phyloP scores from a whole-genome alignment of 2,329 filamentous ascomycete species.

The Microcyclosporella mali region DNA sequence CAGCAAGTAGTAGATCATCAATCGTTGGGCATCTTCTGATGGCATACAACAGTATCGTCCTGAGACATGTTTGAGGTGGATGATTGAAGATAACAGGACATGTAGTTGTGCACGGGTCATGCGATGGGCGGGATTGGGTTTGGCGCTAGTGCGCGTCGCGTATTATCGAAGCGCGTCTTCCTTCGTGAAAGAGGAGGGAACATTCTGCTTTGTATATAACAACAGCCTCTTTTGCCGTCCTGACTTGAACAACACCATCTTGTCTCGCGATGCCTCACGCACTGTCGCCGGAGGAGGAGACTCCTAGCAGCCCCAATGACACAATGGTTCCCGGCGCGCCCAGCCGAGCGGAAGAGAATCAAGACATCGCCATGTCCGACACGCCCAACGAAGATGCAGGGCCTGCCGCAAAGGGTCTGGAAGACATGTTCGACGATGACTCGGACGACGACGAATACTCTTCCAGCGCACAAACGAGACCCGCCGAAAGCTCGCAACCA shows the following conservation, averaged over 20 bases:
- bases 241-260: not conserved
- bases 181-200: not conserved
- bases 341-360: conserved; percentile 13
- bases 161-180: not conserved
- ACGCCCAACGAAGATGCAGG: conserved; percentile 7
- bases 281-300: conserved; percentile 29
- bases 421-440: conserved; percentile 55
- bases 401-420: conserved; percentile 33
- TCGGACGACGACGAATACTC: conserved; percentile 52
- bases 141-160: conserved; percentile 2
- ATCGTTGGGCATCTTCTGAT: too few relatives aligned
- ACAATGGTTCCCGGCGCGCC: conserved; percentile 31
- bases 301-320: conserved; percentile 27
- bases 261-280: conserved; percentile 42
- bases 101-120: not conserved
- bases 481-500: conserved; percentile 37
- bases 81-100: not conserved
- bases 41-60: too few relatives aligned
- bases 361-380: conserved; percentile 18
- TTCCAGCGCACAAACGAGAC: conserved; percentile 46
- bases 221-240: too few relatives aligned
- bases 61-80: too few relatives aligned
- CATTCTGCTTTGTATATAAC: too few relatives aligned
- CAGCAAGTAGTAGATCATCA: too few relatives aligned
- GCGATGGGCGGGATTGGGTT: too few relatives aligned